Conservation (phyloP, 257 asterid genomes). For the Solanum sitiens region DNA sequence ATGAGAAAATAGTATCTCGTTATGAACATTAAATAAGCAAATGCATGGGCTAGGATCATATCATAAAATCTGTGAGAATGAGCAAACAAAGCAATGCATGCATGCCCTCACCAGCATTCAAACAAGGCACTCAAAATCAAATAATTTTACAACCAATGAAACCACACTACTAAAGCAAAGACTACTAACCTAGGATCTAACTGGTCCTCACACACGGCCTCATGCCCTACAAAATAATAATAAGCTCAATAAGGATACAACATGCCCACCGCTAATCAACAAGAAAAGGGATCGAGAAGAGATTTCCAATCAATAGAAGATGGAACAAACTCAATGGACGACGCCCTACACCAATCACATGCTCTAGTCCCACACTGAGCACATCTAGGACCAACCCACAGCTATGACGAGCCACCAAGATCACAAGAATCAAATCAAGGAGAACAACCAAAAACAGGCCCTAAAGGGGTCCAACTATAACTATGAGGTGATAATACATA, state of each 20-base stretch:
- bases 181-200: background rate
- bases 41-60: background rate
- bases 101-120: background rate
- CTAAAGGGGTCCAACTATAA: background rate
- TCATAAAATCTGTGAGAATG: background rate
- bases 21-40: background rate
- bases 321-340: background rate
- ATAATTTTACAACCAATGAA: too few relatives aligned
- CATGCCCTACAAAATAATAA: background rate
- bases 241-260: background rate
- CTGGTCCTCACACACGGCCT: background rate
- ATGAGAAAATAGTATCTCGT: background rate
- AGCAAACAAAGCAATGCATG: background rate
- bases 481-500: background rate
- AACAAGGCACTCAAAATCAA: background rate
- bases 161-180: background rate
- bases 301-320: background rate
- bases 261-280: background rate
- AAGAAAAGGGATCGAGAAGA: background rate
- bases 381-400: background rate
- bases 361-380: background rate
- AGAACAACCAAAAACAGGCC: too few relatives aligned
- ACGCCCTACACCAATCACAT: background rate
- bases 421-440: background rate
- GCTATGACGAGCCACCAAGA: background rate